phyloP scores from a whole-genome alignment of 1,284 basidiomycete species.

The Ceratobasidium sp. region DNA sequence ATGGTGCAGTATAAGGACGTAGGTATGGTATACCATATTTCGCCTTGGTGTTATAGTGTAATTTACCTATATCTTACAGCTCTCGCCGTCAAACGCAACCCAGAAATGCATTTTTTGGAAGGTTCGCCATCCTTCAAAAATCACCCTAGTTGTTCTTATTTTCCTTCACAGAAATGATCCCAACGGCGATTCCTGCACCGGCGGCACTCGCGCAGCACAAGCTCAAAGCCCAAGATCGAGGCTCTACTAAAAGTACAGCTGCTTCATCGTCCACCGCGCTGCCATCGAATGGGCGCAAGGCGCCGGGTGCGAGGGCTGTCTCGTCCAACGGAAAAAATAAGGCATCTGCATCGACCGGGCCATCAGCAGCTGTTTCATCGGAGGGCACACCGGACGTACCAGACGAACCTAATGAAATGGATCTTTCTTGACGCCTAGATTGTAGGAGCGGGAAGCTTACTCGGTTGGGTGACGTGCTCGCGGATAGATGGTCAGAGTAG shows the following conservation, averaged over 20 bases:
- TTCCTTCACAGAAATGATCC: slow-evolving; percentile 40
- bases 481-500: too few relatives aligned
- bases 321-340: slow-evolving; percentile 24
- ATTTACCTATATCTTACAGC: slow-evolving; percentile 52
- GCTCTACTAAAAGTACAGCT: not conserved
- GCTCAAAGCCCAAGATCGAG: slow-evolving; percentile 13
- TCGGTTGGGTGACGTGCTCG: not conserved
- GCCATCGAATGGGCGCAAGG: slow-evolving; percentile 19
- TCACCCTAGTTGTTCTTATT: not conserved
- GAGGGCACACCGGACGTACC: slow-evolving; percentile 28
- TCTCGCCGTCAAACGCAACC: slow-evolving; percentile 65
- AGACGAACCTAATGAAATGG: slow-evolving; percentile 30
- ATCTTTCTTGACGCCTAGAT: not conserved
- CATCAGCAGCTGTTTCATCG: not conserved
- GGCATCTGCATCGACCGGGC: not conserved
- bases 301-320: not conserved
- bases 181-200: slow-evolving; percentile 41
- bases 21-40: slow-evolving; percentile 55
- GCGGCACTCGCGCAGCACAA: slow-evolving; percentile 39
- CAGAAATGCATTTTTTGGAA: slow-evolving; percentile 78
- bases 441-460: not conserved
- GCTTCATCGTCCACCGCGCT: not conserved
- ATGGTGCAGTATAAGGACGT: slow-evolving; percentile 75
- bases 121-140: slow-evolving; percentile 49
- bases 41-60: not conserved